Evolutionary conservation across 1,284 basidiomycete genomes (phyloP), one percentile per base, ranked within the genome.

Genomic region (Bondarzewia mesenterica): DNA sequence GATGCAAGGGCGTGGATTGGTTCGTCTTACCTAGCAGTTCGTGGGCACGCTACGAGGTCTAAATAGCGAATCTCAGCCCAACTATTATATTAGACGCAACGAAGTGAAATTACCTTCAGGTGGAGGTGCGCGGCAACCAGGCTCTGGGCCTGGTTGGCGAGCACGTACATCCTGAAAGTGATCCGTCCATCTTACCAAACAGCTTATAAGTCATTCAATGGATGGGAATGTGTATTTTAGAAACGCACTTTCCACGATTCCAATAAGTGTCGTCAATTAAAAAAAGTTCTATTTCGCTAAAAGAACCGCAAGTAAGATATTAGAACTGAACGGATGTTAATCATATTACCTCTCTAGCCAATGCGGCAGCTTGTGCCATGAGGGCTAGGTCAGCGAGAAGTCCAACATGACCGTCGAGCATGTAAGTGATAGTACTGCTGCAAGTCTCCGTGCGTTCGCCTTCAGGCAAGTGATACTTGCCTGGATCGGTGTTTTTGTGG

Each of bases 41-140:
- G 69, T 18, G 82, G 83, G 59, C 83, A 86, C 27, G 82, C 80
- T n/a, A 84, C 82, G n/a, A 82, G 67, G 60, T 85, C 83, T 83
- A 54, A 37, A 16, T 12, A n/a, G 10, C 15, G 35, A 42, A 38
- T 36, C 16, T 40, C 14, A 35, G 46, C 25, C 3, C 5, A 37
- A 22, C 47, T 20, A 54, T 41, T 42, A 39, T 27, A 36, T 16
- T 50, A 45, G 32, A 37, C 22, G 16, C 8, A n/a, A n/a, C n/a
- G n/a, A n/a, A n/a, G n/a, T 5, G 40, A 46, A 40, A 51, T 42
- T 60, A 81, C 81, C 80, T 66, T 82, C 68, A 10, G 80, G 72
- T 18, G 78, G 80, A 43, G 83, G 82, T 8, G 75, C 64, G 50
- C 63, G 65, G 55, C 83, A 86, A 3, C 72, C 78, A 15, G 77